Evolutionary conservation across 1,139 yeast genomes (phyloP), one percentile per base, ranked within the genome.

Genomic region (Yamadazyma sp.): DNA sequence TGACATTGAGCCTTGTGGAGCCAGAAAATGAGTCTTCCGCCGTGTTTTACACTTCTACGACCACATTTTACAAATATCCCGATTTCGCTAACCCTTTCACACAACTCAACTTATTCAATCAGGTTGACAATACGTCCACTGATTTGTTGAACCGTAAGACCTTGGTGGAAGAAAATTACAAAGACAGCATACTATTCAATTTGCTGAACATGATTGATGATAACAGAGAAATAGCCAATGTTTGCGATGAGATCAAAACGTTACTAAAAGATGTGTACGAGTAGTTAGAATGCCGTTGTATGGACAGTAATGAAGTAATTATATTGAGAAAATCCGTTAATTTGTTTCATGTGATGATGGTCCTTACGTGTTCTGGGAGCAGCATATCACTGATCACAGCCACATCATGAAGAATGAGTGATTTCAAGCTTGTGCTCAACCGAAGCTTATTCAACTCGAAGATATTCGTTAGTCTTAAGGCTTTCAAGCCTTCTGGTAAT

Each of bases 91-190:
- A 79, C 43, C 50, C 50, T 4, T 85, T 64, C 54, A 73, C 80
- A 3, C 74, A 79, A 33, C 61, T 83, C 43, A 77, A 75, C 46
- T 64, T 83, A 29, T 83, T 78, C 52, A 61, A 47, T 37, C 51
- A 59, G 3, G 52, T 71, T 3, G 43, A 48, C 31, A 40, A 37
- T 31, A 37, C 37, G 5, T 63, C 76, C 0, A 75, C 87, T 45
- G 95, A 87, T 59, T 60, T 74, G 25, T 71, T 69, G 12, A 83
- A 89, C 1, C 71, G 97, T 49, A 62, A 75, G 28, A 73, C 72
- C 40, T 68, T 83, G 1, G 61, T 83, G 46, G 55, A 27, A 6
- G 45, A 39, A 3, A 34, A 38, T 3, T 45, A 43, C 35, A 38
- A 22, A 31, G 38, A 38, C 5, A 35, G 39, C 31, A 35, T 42